A percentile compares a stretch with the other conserved stretches of the same genome.
phyloP scores from a whole-genome alignment of 305 asterid species.

The Nicotiana rustica region DNA sequence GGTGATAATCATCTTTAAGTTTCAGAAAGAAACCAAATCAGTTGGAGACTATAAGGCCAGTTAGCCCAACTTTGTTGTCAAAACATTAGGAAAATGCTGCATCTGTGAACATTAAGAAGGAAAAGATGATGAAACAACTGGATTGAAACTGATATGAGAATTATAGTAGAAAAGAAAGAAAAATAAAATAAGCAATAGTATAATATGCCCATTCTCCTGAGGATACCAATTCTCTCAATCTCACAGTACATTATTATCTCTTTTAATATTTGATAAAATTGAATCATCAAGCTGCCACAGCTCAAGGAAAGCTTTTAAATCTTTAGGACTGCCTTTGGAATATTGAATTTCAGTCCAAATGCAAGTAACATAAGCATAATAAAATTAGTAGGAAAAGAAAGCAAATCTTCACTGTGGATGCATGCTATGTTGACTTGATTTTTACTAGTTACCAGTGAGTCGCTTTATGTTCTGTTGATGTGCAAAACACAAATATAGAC shows the following conservation, averaged over 20 bases:
- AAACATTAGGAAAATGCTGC: neutral
- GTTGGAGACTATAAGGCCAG: neutral
- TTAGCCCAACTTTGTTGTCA: neutral
- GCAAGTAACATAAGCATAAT: neutral
- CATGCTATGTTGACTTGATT: neutral
- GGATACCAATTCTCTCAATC: constrained; percentile 10
- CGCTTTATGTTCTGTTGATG: neutral
- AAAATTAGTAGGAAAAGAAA: constrained; percentile 24
- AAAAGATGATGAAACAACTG: neutral
- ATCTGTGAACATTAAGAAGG: constrained; percentile 8
- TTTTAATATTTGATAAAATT: constrained; percentile 10
- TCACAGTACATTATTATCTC: neutral
- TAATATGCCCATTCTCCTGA: neutral
- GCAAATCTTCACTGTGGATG: neutral
- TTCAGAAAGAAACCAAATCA: neutral
- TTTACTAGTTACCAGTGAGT: neutral
- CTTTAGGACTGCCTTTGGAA: neutral
- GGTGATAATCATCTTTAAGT: constrained; percentile 4
- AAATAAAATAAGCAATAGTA: neutral
- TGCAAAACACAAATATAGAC: constrained; percentile 15
- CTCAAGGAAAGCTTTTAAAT: neutral
- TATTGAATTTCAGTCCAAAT: neutral
- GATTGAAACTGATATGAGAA: constrained; percentile 3
- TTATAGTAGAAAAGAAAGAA: neutral
- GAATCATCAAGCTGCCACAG: constrained; percentile 17